phyloP scores from a whole-genome alignment of 805 yeast species.

The Yarrowia sp. region DNA sequence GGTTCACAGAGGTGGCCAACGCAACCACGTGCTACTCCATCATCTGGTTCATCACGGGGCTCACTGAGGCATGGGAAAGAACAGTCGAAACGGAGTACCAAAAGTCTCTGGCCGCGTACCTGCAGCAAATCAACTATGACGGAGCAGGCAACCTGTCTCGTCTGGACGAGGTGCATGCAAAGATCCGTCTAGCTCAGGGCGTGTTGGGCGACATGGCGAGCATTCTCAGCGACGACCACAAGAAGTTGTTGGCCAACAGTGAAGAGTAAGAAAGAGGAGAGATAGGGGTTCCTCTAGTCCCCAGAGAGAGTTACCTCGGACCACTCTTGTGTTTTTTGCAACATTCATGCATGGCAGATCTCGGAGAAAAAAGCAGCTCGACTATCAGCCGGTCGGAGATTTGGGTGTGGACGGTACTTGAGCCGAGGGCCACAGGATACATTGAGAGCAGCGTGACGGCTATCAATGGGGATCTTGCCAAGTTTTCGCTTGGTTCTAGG shows the following conservation, averaged over 20 bases:
- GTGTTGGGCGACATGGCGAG: constrained; percentile 32
- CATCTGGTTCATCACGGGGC: constrained; percentile 32
- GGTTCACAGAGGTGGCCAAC: constrained; percentile 38
- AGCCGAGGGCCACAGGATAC: background rate
- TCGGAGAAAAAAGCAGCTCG: constrained; percentile 1
- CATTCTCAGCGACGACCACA: constrained; percentile 35
- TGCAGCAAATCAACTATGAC: constrained; percentile 26
- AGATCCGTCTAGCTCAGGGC: constrained; percentile 30
- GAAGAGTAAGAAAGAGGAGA: background rate
- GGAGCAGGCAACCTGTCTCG: constrained; percentile 18
- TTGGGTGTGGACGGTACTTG: background rate
- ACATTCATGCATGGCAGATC: constrained; percentile 20
- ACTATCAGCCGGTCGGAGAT: constrained; percentile 4
- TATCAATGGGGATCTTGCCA: no score
- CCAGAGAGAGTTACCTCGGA: constrained; percentile 7
- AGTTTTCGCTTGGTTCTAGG: no score
- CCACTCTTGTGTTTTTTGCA: background rate
- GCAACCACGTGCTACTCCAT: constrained; percentile 36
- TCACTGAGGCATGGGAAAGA: constrained; percentile 27
- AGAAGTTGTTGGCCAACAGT: constrained; percentile 11
- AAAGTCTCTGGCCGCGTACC: constrained; percentile 20
- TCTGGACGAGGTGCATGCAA: constrained; percentile 21
- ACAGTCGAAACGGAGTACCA: constrained; percentile 30
- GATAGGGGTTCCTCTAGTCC: no score
- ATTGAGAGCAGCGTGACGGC: background rate